Evolutionary conservation across 2,329 filamentous ascomycete genomes (phyloP), one percentile per base, ranked within the genome.

Genomic region (Drechslerella coelobrocha): DNA sequence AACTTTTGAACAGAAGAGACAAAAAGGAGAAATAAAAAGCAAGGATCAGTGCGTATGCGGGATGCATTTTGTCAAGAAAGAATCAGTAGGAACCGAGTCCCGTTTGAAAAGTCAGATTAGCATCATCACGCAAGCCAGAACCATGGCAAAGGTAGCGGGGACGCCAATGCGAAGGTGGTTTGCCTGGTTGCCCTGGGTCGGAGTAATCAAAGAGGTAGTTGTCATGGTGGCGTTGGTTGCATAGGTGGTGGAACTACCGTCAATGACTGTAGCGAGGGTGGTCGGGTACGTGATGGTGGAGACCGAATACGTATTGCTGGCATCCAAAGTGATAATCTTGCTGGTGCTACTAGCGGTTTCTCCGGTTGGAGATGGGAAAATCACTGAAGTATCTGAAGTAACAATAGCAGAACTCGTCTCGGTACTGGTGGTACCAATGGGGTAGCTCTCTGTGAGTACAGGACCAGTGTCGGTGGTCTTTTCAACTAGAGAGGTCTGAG

Each of bases 281-380:
- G 31, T 59, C 27, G 48, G 23, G 24, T 60, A 71, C 2, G 59
- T 63, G 52, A 71, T 26, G 6, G 59, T 63, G 12, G 59, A 53
- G 10, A 48, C 10, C 2, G 66, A 59, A 29, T 63, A 71, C 2
- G 41, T 63, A n/a, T 47, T 50, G 17, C 23, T 61, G 8, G 34
- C 51, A 27, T 69, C 63, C 37, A 69, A 39, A n/a, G 63, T 69
- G 29, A 69, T 69, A 14, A 69, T 69, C 57, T 61, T 69, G 29
- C n/a, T 24, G 9, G 48, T 14, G 10, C 21, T 47, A 1, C 7
- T 24, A 4, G 48, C 14, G 5, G 39, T 5, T 17, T 37, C 17
- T 5, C 53, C 53, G 24, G 57, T 59, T 26, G 52, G 53, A 6
- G 45, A 48, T 8, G 66, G 66, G 29, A 62, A 63, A 23, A 71